A percentile compares a stretch with the other conserved stretches of the same genome.
These are phyloP conservation scores for Leccinum rimulosum DNA, from an alignment of 768 basidiomycete species.

Conservation along the genomic window DNA sequence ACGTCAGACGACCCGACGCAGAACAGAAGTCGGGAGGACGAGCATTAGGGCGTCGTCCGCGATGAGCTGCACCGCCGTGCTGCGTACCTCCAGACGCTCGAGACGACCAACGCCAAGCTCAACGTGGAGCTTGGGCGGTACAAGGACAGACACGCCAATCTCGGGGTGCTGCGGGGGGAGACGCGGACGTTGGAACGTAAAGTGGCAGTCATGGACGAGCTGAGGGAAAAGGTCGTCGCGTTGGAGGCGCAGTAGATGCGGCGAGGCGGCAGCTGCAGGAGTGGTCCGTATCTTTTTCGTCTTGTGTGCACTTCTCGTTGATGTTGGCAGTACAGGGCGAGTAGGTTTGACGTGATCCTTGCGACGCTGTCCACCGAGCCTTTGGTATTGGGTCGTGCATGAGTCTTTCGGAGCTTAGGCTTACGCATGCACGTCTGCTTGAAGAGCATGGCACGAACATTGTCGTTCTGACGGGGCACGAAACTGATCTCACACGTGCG, in stretches of 20 bases:
- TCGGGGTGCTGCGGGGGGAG: conserved; percentile 74
- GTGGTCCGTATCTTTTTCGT: conserved; percentile 39
- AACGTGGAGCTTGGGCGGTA: conserved; percentile 51
- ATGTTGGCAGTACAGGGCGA: conserved; percentile 32
- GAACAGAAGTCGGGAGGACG: conserved; percentile 37
- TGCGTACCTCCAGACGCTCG: conserved; percentile 55
- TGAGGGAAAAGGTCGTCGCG: conserved; percentile 52
- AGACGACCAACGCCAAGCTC: conserved; percentile 56
- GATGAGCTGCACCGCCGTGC: conserved; percentile 71
- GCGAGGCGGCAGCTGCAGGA: conserved; percentile 54
- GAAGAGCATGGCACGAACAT: conserved; percentile 62
- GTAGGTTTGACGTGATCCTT: conserved; percentile 28
- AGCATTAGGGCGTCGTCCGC: conserved; percentile 60
- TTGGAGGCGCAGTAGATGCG: conserved; percentile 69
- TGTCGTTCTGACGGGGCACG: conserved; percentile 53
- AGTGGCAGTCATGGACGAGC: conserved; percentile 46
- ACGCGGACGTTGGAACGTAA: conserved; percentile 61
- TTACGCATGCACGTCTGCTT: conserved; percentile 59
- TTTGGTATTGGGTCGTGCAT: conserved; percentile 52
- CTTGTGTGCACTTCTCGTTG: too few relatives aligned
- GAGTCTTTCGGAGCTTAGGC: conserved; percentile 56
- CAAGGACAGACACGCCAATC: conserved; percentile 51
- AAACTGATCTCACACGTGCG: conserved; percentile 46
- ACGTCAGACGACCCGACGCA: conserved; percentile 21
- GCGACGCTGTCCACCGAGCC: conserved; percentile 40